These are phyloP conservation scores for Cladochytrium replicatum DNA, from an alignment of 192 early-diverging fungal genomes.

Conservation along the genomic window DNA sequence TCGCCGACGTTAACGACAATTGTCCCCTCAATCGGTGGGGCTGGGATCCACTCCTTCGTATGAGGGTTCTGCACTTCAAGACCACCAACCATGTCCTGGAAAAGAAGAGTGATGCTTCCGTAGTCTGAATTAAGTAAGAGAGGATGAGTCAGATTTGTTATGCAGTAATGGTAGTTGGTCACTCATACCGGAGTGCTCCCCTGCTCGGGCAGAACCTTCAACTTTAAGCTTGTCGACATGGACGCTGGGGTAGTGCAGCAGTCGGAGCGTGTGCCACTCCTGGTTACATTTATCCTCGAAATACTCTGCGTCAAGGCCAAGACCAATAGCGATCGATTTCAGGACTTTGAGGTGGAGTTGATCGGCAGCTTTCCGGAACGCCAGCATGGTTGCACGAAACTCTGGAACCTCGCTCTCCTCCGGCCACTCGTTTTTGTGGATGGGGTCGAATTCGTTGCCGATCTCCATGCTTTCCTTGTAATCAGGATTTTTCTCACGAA, in stretches of 20 bases:
- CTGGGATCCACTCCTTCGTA: conserved; percentile 41
- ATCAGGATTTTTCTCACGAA: conserved; percentile 38
- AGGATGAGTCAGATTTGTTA: not conserved
- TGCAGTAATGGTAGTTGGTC: conserved; percentile 2
- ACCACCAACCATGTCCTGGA: conserved; percentile 49
- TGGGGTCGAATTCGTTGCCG: conserved; percentile 21
- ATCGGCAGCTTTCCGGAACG: conserved; percentile 14
- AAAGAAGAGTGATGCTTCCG: conserved; percentile 55
- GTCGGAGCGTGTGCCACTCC: conserved; percentile 34
- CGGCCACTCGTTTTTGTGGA: conserved; percentile 16
- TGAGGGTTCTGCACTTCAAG: conserved; percentile 17
- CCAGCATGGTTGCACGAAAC: conserved; percentile 16
- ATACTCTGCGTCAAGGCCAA: conserved; percentile 35
- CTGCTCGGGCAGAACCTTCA: conserved; percentile 12
- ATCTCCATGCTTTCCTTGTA: conserved; percentile 56
- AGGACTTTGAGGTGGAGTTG: conserved; percentile 35
- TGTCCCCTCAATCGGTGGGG: conserved; percentile 41
- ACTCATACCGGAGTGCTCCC: conserved; percentile 22
- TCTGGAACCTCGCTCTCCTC: conserved; percentile 22
- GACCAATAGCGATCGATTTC: conserved; percentile 49
- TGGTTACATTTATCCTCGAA: not conserved
- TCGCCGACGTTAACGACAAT: conserved; percentile 40
- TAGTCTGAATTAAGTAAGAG: conserved; percentile 52
- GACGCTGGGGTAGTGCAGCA: conserved; percentile 51
- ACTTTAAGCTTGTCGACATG: conserved; percentile 22